Evolutionary conservation across 805 yeast species (phyloP), one percentile per base, ranked within the genome.

Genomic region (Candida multigemmis): DNA sequence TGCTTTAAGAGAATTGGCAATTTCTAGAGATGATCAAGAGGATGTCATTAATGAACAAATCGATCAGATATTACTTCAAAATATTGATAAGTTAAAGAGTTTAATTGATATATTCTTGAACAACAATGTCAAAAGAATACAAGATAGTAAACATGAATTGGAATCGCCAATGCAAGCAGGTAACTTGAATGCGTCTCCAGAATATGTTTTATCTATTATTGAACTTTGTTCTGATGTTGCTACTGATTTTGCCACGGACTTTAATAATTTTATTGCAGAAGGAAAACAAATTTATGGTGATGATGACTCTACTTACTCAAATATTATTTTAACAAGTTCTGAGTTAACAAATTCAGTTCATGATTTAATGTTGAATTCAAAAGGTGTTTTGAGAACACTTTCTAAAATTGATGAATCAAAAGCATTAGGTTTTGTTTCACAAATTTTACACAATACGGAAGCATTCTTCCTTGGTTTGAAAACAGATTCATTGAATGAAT

Each of bases 141-240:
- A 85, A 52, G 84, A 80, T 37, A 56, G 80, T 0, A 57, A 70
- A 21, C 77, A 71, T 42, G 85, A 77, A 41, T 59, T 83, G 34
- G 77, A 74, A 30, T 77, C 87, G 4, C 83, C 91, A 16, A 71
- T 79, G 72, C 84, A 80, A 50, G 83, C 85, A 4, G 91, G 91
- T 30, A 82, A 81, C 46, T 73, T 75, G 38, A 76, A 75, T 46
- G 66, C 91, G 2, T 71, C 89, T 0, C 82, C 89, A 3, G 76
- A 71, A 37, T 77, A 71, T 40, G 51, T 79, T 13, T 56, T 77
- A 19, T 76, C 89, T 0, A 58, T 82, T 21, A 60, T 77, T 35
- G 95, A 86, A 45, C 69, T 76, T 36, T 68, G 79, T 12, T 71
- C 84, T 0, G 70, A 74, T 21, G 58, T 71, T 10, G 85, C 87